These are phyloP conservation scores for Chernovozyma sophiae-reginae DNA, from an alignment of 1,139 yeast genomes.

Conservation along the genomic window DNA sequence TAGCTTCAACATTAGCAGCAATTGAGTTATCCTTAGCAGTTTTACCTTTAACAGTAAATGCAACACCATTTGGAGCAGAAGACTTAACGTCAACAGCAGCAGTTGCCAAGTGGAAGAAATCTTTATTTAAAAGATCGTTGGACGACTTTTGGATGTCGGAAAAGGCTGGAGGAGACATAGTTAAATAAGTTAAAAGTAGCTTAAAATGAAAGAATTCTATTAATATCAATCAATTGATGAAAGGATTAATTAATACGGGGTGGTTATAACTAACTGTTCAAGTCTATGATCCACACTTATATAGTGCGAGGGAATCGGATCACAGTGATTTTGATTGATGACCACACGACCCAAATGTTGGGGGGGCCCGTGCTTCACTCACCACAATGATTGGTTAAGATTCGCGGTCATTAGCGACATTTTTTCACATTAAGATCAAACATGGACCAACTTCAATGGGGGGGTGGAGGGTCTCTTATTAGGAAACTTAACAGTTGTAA, in stretches of 20 bases:
- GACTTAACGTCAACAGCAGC: conserved; percentile 89
- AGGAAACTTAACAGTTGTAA: too few species aligned
- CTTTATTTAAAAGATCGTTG: conserved; percentile 85
- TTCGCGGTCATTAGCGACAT: not conserved
- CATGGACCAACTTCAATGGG: not conserved
- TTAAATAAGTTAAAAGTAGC: too few species aligned
- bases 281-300: conserved; percentile 1
- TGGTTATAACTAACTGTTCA: conserved; percentile 1
- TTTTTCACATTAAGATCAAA: not conserved
- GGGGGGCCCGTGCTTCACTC: conserved; percentile 2
- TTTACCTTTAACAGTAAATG: conserved; percentile 93
- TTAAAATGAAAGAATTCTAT: too few species aligned
- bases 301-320: not conserved
- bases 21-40: conserved; percentile 79
- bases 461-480: too few species aligned
- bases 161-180: conserved; percentile 67
- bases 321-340: not conserved
- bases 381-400: conserved; percentile 1
- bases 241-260: not conserved
- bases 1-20: conserved; percentile 87
- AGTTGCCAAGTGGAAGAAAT: conserved; percentile 88
- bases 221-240: not conserved
- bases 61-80: conserved; percentile 93
- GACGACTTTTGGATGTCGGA: conserved; percentile 88
- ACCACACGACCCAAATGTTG: conserved; percentile 5